Evolutionary conservation across 1,284 basidiomycete genomes (phyloP), one percentile per base, ranked within the genome.

Genomic region (Porodaedalea pini): DNA sequence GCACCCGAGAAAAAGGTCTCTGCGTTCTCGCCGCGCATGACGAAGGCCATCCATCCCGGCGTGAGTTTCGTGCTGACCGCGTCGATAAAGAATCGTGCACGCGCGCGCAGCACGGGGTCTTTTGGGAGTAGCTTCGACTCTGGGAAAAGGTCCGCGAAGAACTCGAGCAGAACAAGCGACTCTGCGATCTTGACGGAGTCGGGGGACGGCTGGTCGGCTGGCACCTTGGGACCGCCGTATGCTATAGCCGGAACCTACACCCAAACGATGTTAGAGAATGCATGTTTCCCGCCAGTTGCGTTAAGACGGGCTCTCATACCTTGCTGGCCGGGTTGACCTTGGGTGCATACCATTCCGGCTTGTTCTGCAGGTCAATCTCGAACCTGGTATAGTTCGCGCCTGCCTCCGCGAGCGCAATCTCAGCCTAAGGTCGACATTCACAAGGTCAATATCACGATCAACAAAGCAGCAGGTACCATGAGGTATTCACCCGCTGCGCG

Each of bases 321-420:
- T 86, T 85, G 67, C 78, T 77, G 1, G 79, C 82, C 1, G 80
- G 79, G 68, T 87, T 87, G 36, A 88, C 76, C 59, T 80, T 74
- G 0, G 77, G 73, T 0, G 78, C 76, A 66, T 83, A 86, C 85
- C 83, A 85, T 50, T 73, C 75, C 0, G 86, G 85, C 70, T 86
- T 87, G 72, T 84, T 80, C 61, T 66, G 56, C 29, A 86, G 68
- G 63, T 87, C 79, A 56, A 87, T 78, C 61, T 80, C 73, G 61
- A 73, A 82, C 29, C 72, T 66, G 27, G 74, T 78, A 64, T 74
- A 80, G 0, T 75, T 65, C 1, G 78, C 75, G 7, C 77, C 76
- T 2, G 76, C 75, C 59, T 87, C 83, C 23, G 74, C 71, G 13
- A 87, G 75, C 0, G 85, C 83, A 15, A 88, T 68, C 54, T 83